Evolutionary conservation across 306 rosid genomes (phyloP).

Genomic region (Cucurbita argyrosperma): DNA sequence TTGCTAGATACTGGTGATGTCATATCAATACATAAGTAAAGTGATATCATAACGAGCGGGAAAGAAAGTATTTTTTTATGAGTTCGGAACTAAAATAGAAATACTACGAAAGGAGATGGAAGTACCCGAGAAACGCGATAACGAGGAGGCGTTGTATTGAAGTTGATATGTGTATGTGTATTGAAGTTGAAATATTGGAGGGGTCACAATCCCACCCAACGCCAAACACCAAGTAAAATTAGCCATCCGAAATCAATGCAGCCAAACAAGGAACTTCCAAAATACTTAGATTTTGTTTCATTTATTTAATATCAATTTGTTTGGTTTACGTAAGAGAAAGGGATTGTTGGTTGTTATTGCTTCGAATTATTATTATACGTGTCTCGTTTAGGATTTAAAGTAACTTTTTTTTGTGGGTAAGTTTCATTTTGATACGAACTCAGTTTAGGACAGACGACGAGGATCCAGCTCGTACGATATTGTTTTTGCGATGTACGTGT

Average conservation of each 20-base stretch:
- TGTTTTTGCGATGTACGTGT: no score
- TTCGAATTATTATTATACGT: not conserved
- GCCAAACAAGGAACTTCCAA: slow-evolving; percentile 6
- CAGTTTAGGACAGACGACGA: no score
- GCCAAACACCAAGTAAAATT: not conserved
- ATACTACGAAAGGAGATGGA: not conserved
- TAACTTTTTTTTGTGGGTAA: no score
- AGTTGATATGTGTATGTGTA: not conserved
- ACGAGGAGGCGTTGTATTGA: not conserved
- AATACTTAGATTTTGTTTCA: not conserved
- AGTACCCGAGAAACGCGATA: not conserved
- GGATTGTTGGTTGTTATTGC: not conserved
- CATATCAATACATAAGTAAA: no score
- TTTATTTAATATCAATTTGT: not conserved
- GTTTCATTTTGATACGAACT: no score
- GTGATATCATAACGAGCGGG: no score
- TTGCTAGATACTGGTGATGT: no score
- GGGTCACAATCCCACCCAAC: not conserved
- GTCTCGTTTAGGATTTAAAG: not conserved
- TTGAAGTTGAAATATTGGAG: not conserved
- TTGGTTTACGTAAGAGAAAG: not conserved
- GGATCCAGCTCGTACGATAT: no score
- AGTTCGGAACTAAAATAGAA: no score
- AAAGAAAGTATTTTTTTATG: no score
- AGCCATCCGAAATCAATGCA: slow-evolving; percentile 6